These are phyloP conservation scores for Backusella psychrophila DNA, from an alignment of 192 early-diverging fungal genomes.

Conservation along the genomic window DNA sequence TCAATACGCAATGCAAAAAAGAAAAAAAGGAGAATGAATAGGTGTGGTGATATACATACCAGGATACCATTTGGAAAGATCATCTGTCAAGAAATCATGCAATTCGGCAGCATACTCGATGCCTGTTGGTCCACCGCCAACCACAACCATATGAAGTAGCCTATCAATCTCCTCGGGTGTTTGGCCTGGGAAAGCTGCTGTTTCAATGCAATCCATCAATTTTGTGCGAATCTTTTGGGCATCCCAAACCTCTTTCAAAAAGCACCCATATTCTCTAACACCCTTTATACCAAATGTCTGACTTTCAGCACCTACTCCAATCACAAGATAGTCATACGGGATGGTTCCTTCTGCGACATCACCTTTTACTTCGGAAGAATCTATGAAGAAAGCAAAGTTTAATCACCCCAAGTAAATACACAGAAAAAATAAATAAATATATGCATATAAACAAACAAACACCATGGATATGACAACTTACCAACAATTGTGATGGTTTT, in stretches of 20 bases:
- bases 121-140: constrained; percentile 64
- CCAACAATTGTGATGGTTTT: constrained; percentile 81
- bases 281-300: constrained; percentile 81
- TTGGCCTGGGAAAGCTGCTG: constrained; percentile 72
- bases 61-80: constrained; percentile 73
- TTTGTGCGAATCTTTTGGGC: constrained; percentile 75
- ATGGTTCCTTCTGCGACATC: constrained; percentile 53
- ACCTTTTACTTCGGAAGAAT: constrained; percentile 71
- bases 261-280: constrained; percentile 71
- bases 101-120: constrained; percentile 80
- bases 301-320: constrained; percentile 76
- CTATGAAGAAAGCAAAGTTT: constrained; percentile 27
- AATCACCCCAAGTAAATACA: background rate
- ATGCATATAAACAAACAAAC: background rate
- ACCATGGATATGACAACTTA: constrained; percentile 13
- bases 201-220: constrained; percentile 75
- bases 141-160: constrained; percentile 77
- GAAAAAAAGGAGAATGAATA: background rate
- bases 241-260: constrained; percentile 78
- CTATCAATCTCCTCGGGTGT: constrained; percentile 68
- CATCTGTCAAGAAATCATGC: constrained; percentile 78
- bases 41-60: constrained; percentile 40
- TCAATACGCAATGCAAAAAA: background rate
- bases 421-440: background rate
- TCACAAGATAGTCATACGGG: constrained; percentile 75